Base-by-base conservation (phyloP, 768 basidiomycete genomes). In the Hypholoma fasciculare region DNA sequence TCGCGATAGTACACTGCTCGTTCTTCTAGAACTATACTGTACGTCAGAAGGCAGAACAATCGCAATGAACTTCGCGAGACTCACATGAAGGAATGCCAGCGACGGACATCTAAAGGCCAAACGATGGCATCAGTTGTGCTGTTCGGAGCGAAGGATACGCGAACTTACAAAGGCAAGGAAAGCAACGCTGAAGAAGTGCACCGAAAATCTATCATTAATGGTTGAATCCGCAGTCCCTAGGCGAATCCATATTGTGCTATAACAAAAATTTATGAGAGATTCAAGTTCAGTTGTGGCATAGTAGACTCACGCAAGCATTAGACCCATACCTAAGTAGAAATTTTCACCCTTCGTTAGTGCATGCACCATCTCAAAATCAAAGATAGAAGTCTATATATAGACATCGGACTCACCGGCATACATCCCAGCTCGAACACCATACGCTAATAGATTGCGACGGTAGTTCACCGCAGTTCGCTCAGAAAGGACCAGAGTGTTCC, bases 141-240 rank as follows among this genome's bases (percentile, higher is more conserved):
- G 46, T 44, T 26, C 23, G 53, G 13, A 30, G 42, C 20, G 23
- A 16, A 17, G 19, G 13, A 16, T 11, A n/a, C 20, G 7, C 16
- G 3, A 48, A 71, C 77, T 52, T 57, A 79, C 76, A 57, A 81
- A 82, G 1, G 76, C 78, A 6, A 84, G 62, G 66, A 83, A 84
- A 0, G 84, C 84, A 17, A 82, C 82, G 46, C 78, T 78, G 67
- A 78, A 86, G 67, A 86, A 87, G 61, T 81, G 76, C 1, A 83
- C 81, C 12, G 80, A 81, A 2, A 82, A 69, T 17, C 80, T 68
- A 63, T 81, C 81, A 58, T 81, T 78, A 48, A 80, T 77, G 1
- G 72, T 77, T 0, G 74, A 74, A 54, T 77, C 75, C 3, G 61
- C 55, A 20, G 61, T 56, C 17, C 77, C 79, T n/a, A 81, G 73